Evolutionary conservation across 768 basidiomycete species (phyloP), one percentile per base, ranked within the genome.

Genomic region (Pluteus cervinus): DNA sequence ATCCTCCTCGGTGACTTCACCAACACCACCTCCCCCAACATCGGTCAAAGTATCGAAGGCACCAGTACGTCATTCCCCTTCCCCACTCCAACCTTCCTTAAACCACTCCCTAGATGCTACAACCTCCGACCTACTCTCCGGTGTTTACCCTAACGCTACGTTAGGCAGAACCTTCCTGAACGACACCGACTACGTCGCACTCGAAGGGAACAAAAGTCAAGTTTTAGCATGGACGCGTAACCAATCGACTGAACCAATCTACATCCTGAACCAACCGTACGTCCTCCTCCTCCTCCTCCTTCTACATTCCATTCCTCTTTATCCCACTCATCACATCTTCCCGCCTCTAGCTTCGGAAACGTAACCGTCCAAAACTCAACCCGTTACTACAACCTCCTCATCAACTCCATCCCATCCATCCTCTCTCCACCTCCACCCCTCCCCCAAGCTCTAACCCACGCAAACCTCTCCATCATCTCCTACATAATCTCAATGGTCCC

Each of bases 121-220:
- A 29, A n/a, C n/a, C n/a, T n/a, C n/a, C n/a, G n/a, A n/a, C n/a
- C 61, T 67, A 4, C 42, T 58, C 7, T 61, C 67, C n/a, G 56
- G 60, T 8, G 53, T 57, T 11, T 71, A 60, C 40, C 80, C 82
- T 2, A 75, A 73, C 46, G 63, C 68, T 44, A 83, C 81, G 0
- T 57, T 87, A 37, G 79, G 77, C 2, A 71, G 79, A 26, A 80
- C 83, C 1, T 58, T 79, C n/a, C 65, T 85, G 29, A 71, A 69
- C 29, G 65, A 71, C 25, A 48, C 69, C 0, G 41, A 60, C 0
- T 53, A 69, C 20, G 73, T 80, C 6, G 54, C 49, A 15, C 70
- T 86, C 0, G 80, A 81, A 47, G 82, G 72, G 5, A 69, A 69
- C 45, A 63, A 69, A 46, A 60, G 59, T 1, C 81, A 83, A 45